A percentile compares a stretch with the other conserved stretches of the same genome.
phyloP scores from a whole-genome alignment of 768 basidiomycete genomes.

The Leccinum aurantiacum region DNA sequence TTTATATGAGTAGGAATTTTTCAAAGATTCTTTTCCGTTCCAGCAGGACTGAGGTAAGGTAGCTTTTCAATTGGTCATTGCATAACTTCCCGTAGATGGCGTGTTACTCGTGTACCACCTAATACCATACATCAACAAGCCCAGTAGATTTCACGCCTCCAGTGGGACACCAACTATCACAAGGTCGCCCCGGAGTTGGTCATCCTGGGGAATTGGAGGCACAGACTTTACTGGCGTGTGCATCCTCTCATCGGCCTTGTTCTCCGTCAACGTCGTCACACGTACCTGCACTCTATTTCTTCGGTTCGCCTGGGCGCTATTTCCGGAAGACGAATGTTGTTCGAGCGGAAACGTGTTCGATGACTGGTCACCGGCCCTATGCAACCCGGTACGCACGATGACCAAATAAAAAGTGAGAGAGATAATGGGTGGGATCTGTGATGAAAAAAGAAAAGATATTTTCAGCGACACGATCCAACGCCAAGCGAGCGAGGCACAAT shows the following conservation, averaged over 20 bases:
- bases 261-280: slow-evolving; percentile 1
- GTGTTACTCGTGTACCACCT: background rate
- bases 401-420: slow-evolving; percentile 45
- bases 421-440: slow-evolving; percentile 38
- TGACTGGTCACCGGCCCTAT: background rate
- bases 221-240: background rate
- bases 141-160: background rate
- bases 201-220: background rate
- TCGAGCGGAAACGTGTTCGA: background rate
- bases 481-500: background rate
- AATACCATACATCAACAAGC: background rate
- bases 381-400: slow-evolving; percentile 37
- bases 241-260: background rate
- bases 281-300: slow-evolving; percentile 8
- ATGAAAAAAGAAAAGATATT: background rate
- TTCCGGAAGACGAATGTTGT: background rate
- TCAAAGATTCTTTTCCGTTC: too few relatives aligned
- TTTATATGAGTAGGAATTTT: too few relatives aligned
- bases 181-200: background rate
- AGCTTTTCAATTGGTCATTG: background rate
- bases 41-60: background rate
- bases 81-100: background rate
- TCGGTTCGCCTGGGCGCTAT: background rate
- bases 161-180: background rate
- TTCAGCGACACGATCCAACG: background rate